A percentile compares a stretch with the other conserved stretches of the same genome.
Conservation (phyloP, 345 rosid species). For the Toxicodendron radicans region DNA sequence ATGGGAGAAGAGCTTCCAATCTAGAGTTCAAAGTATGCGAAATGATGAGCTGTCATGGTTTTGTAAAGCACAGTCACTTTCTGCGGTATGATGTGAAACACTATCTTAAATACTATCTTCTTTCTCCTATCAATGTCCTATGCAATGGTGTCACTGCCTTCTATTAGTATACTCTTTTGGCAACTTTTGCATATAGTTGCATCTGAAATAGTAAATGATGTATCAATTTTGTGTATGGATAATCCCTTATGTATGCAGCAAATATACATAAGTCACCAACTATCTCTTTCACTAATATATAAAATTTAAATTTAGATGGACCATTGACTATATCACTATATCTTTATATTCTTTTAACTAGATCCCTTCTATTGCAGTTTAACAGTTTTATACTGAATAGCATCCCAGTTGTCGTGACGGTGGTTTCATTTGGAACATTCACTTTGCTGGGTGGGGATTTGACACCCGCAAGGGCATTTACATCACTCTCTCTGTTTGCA, state of each 20-base stretch:
- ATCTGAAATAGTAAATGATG: too few relatives aligned
- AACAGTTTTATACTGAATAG: slow-evolving; percentile 85
- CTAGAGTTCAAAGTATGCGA: slow-evolving; percentile 65
- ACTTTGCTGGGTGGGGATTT: slow-evolving; percentile 92
- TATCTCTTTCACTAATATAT: not conserved
- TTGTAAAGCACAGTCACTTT: slow-evolving; percentile 74
- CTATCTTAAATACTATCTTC: not conserved
- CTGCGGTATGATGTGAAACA: slow-evolving; percentile 57
- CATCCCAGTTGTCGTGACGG: slow-evolving; percentile 83
- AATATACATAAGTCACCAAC: too few relatives aligned
- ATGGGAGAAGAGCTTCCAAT: slow-evolving; percentile 93
- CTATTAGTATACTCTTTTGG: too few relatives aligned
- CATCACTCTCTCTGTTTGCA: slow-evolving; percentile 90
- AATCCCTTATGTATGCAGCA: too few relatives aligned
- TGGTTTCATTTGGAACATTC: slow-evolving; percentile 82
- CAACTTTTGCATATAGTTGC: too few relatives aligned
- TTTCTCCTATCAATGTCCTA: not conserved
- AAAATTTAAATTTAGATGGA: not conserved
- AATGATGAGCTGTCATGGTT: slow-evolving; percentile 87
- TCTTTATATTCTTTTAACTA: slow-evolving; percentile 17
- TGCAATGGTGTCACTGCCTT: not conserved
- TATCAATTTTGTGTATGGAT: too few relatives aligned
- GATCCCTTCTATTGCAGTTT: slow-evolving; percentile 53
- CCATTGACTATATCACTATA: not conserved
- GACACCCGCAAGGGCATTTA: slow-evolving; percentile 95